Base-by-base conservation (phyloP, 106 monocot genomes). In the Dendrobium catenatum region DNA sequence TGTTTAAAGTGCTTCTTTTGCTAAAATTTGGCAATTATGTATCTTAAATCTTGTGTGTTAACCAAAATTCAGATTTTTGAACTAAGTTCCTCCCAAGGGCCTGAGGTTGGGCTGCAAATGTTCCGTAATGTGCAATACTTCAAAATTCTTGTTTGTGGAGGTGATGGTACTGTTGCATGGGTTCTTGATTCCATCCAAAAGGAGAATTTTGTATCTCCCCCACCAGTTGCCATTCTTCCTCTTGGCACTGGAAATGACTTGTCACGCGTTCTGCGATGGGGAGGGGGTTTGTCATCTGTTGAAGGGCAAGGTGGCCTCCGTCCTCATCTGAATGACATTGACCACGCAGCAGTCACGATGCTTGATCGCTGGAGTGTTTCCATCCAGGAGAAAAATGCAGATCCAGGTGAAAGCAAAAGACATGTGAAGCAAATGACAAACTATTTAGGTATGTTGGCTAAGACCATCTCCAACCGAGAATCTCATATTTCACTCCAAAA, bases 171-270 rank as follows among this genome's bases (percentile, higher is more conserved):
- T 47, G 90, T 96, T 37, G 84, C 93, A 10, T 96, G 96, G 96
- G 96, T 96, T 85, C 91, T 96, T 84, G 93, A 96, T 88, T 88
- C 96, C 47, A 93, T 96, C 80, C 93, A 96, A 72, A 86, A 29
- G 81, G 82, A 86, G 74, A 91, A 96, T 73, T 93, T 93, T 80
- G 91, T 88, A 83, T 96, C 96, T 86, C 96, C 95, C 73, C 96
- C 96, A 54, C 91, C 96, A 42, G 93, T 96, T n/a, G 81, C 96
- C 67, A 88, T 96, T 70, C 96, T 96, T 81, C 96, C 96, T n/a
- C 91, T 96, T 67, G 96, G 96, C 79, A 96, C 96, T 56, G 96
- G 96, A 67, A 96, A 96, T 88, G 96, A 96, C 81, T 80, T 96
- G 78, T 93, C 96, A 0, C 85, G 91, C 51, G 91, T 93, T 49